These are phyloP conservation scores for Trifolium pratense DNA, from an alignment of 306 rosid species.

Conservation along the genomic window DNA sequence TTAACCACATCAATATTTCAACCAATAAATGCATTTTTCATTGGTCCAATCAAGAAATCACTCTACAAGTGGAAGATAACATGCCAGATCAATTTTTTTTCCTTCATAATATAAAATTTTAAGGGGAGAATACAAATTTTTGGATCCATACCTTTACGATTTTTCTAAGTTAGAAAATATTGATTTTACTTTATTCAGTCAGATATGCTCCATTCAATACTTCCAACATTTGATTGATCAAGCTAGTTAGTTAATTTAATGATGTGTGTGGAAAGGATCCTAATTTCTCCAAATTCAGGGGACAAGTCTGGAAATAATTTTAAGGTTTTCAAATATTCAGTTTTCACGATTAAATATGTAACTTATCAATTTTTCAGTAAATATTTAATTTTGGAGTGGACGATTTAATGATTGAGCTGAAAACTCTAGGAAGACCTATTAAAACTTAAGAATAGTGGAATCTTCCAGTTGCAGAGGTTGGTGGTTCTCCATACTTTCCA, in stretches of 20 bases:
- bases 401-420: conserved; percentile 1
- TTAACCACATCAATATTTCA: conserved; percentile 11
- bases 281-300: conserved; percentile 9
- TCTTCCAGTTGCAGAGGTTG: too few relatives aligned
- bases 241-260: not conserved
- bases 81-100: conserved; percentile 5
- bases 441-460: conserved; percentile 3
- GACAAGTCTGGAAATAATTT: conserved; percentile 3
- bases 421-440: conserved; percentile 3
- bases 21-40: not conserved
- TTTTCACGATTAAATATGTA: not conserved
- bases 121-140: not conserved
- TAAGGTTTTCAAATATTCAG: conserved; percentile 15
- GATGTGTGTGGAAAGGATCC: conserved; percentile 5
- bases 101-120: not conserved
- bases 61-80: conserved; percentile 8
- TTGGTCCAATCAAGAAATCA: conserved; percentile 15
- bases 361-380: too few relatives aligned
- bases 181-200: conserved; percentile 16
- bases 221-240: conserved; percentile 7
- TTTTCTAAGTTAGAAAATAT: not conserved
- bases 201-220: conserved; percentile 3
- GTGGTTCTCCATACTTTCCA: not conserved
- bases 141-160: not conserved
- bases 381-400: not conserved